Evolutionary conservation across 139 green algal species (phyloP), one percentile per base, ranked within the genome.

Genomic region (Tetradesmus lagerheimii): DNA sequence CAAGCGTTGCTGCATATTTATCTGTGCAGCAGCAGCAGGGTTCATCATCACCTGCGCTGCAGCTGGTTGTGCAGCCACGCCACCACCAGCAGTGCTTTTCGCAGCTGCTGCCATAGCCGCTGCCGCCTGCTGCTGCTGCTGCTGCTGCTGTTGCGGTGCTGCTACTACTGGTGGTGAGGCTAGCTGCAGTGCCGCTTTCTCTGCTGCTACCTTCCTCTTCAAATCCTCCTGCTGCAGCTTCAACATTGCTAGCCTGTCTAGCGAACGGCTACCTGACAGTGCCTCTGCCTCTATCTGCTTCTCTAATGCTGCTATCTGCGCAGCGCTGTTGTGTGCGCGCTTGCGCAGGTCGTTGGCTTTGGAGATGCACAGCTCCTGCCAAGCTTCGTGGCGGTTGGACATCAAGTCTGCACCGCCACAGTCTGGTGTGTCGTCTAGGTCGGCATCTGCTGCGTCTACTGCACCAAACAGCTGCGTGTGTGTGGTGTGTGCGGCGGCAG

Each of bases 161-260:
- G 66, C 47, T n/a, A n/a, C n/a, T n/a, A 35, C 34, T 50, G 38
- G 12, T 1, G 71, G 35, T 23, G 31, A 4, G 23, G 35, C 14
- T 1, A 88, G 25, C 62, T 62, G 53, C 37, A 88, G 27, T 27
- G 47, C 83, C 8, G 83, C 83, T 38, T 64, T 80, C 38, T 88
- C 38, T 29, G 43, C 83, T 31, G 62, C 83, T 1, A 80, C 20
- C 38, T 88, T 80, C 25, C 64, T 38, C 27, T 41, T 64, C 38
- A 88, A 20, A 35, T 88, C 83, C 62, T 88, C 64, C 64, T 88
- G 64, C 38, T 80, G 64, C 12, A 88, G 64, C 41, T 88, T 88
- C 12, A n/a, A 64, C 38, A 88, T 64, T 41, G 83, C 83, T 29
- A 80, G 39, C 14, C 25, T n/a, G 27, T 88, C 83, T 20, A 88